Evolutionary conservation across 768 basidiomycete species (phyloP), one percentile per base, ranked within the genome.

Genomic region (Terana coerulea): DNA sequence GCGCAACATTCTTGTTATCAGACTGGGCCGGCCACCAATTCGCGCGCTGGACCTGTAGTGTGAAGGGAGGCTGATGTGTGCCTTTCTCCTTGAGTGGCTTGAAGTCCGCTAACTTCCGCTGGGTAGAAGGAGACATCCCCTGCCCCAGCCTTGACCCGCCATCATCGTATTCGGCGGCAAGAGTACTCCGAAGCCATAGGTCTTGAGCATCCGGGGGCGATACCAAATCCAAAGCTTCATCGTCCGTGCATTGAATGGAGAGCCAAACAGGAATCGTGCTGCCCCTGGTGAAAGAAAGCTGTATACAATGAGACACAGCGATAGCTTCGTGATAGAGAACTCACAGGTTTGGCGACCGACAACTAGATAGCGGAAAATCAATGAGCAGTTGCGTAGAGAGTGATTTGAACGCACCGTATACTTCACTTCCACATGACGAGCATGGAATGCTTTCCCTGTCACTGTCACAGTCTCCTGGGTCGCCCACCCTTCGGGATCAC

Each of bases 401-500:
- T 25, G 8, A 3, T 22, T 12, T 5, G 7, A n/a, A 22, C 49
- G 28, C 22, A 51, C 49, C 12, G 33, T 46, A 26, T 34, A 52
- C 1, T 5, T 30, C 2, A 44, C 19, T 29, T 44, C 43, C 5
- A 29, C 43, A 11, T 28, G 17, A 17, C 29, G 43, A 14, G 43
- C 53, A 21, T 54, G 58, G 57, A 65, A 65, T 15, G 61, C 36
- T n/a, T 35, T 52, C 5, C 64, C 64, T 14, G 42, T 36, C 2
- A 60, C 29, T 4, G 12, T 24, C 9, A 59, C 35, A 5, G 61
- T 35, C 15, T n/a, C n/a, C n/a, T 59, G 47, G 12, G 54, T 50
- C 34, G 55, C 53, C 64, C 64, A 65, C 15, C 61, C 64, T 17
- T 60, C 60, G 0, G 61, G 60, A 19, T 65, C 64, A 2, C 45